Base-by-base conservation (phyloP, 176 grass and related monocot species). In the Aegilops sharonensis region DNA sequence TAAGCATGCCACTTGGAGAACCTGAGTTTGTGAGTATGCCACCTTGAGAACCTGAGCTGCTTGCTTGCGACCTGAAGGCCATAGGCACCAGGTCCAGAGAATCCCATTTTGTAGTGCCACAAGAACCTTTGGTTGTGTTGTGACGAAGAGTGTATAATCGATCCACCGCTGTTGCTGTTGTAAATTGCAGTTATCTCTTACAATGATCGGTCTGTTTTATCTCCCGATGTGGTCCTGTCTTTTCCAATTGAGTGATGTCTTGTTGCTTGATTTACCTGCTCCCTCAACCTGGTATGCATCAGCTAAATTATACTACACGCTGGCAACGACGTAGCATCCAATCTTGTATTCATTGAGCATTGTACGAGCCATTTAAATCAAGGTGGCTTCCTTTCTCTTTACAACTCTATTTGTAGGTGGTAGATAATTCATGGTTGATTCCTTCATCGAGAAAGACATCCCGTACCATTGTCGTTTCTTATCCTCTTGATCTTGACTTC, bases 201-300 rank as follows among this genome's bases (percentile, higher is more conserved):
- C 60, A 89, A 81, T 70, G 75, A 85, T 76, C 85, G 75, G 48
- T 69, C 25, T 42, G 20, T 50, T 68, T 68, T 48, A 35, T 81
- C 29, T 0, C 42, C 42, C 21, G 32, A 29, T 40, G n/a, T 24
- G 52, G 47, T 34, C 50, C 30, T 13, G 21, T 35, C 2, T n/a
- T 77, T 78, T n/a, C 5, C 32, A 57, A 4, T 54, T 54, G 25
- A 52, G 73, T 78, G 5, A 37, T 23, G 29, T 23, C 35, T 37
- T 14, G n/a, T 60, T 10, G 6, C 21, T 13, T 36, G 11, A 20
- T 78, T 78, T 20, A 54, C 47, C 27, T 9, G 4, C 30, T 9
- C 30, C 47, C 54, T 57, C 54, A 57, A 57, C 54, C 21, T 57
- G 54, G 54, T 57, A 20, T 57, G 54, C 54, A 18, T 15, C 48